A percentile compares a stretch with the other conserved stretches of the same genome.
These are phyloP conservation scores for Volutella citrinella DNA, from an alignment of 2,329 filamentous ascomycete species.

Conservation along the genomic window DNA sequence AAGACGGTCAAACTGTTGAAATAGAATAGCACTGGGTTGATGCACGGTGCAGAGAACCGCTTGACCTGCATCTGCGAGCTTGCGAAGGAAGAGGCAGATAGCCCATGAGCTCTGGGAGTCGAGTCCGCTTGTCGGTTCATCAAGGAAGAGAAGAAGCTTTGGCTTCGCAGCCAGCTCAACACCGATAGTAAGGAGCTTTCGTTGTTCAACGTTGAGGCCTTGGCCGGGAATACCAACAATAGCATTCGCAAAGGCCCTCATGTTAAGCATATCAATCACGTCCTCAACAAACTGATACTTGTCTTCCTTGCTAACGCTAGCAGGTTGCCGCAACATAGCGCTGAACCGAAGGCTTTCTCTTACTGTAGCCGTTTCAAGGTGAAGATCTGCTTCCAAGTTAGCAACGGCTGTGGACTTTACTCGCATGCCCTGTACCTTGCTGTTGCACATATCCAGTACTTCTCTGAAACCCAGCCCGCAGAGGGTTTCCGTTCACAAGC, in stretches of 20 bases:
- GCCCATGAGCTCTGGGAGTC: constrained; percentile 1
- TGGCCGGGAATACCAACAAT: not conserved
- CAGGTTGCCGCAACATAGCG: not conserved
- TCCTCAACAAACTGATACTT: not conserved
- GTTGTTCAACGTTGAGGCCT: constrained; percentile 1
- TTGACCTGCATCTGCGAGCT: too few species aligned
- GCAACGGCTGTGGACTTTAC: too few species aligned
- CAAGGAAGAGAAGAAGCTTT: not conserved
- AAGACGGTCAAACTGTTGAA: too few species aligned
- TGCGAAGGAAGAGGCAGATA: not conserved
- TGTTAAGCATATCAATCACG: constrained; percentile 1
- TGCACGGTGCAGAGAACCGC: too few species aligned
- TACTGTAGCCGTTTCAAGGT: not conserved
- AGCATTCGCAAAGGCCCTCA: not conserved
- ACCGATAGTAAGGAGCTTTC: not conserved
- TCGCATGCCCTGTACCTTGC: too few species aligned
- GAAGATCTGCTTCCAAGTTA: too few species aligned
- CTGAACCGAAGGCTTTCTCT: not conserved
- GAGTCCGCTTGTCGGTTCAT: not conserved
- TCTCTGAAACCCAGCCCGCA: constrained; percentile 58
- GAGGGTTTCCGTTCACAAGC: constrained; percentile 59
- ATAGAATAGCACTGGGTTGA: too few species aligned
- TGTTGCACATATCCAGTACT: constrained; percentile 68
- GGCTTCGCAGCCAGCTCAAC: constrained; percentile 1
- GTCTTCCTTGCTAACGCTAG: not conserved